A percentile compares a stretch with the other conserved stretches of the same genome.
Evolutionary conservation across 1,139 yeast genomes (phyloP).

Genomic region (Sugiyamaella castrensis): DNA sequence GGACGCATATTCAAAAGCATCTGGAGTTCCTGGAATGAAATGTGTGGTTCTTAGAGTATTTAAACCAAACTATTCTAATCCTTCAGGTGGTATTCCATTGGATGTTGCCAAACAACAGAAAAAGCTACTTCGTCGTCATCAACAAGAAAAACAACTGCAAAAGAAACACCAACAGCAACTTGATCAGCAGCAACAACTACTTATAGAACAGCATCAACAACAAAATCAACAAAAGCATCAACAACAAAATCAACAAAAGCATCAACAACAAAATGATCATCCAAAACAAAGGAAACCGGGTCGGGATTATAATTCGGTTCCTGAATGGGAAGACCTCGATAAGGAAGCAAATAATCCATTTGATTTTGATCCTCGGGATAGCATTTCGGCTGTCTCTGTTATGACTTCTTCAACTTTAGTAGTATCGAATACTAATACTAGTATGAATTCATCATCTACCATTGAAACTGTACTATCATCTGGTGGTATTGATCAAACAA

Average conservation of each 20-base stretch:
- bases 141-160: background rate
- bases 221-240: background rate
- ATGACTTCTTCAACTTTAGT: background rate
- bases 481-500: slow-evolving; percentile 1
- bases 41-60: slow-evolving; percentile 43
- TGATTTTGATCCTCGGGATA: slow-evolving; percentile 7
- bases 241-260: background rate
- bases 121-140: background rate
- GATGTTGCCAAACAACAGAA: background rate
- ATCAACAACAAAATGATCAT: background rate
- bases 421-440: slow-evolving; percentile 3
- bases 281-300: background rate
- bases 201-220: background rate
- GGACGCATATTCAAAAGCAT: slow-evolving; percentile 39
- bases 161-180: background rate
- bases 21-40: slow-evolving; percentile 35
- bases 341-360: slow-evolving; percentile 21
- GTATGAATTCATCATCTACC: background rate
- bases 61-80: slow-evolving; percentile 14
- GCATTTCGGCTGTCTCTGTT: background rate
- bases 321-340: slow-evolving; percentile 42
- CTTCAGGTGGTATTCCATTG: background rate
- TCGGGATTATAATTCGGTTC: slow-evolving; percentile 28
- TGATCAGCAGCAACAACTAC: no score
- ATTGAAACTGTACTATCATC: slow-evolving; percentile 6